A percentile compares a stretch with the other conserved stretches of the same genome.
These are phyloP conservation scores for Conringia planisiliqua DNA, from an alignment of 345 rosid species.

Conservation along the genomic window DNA sequence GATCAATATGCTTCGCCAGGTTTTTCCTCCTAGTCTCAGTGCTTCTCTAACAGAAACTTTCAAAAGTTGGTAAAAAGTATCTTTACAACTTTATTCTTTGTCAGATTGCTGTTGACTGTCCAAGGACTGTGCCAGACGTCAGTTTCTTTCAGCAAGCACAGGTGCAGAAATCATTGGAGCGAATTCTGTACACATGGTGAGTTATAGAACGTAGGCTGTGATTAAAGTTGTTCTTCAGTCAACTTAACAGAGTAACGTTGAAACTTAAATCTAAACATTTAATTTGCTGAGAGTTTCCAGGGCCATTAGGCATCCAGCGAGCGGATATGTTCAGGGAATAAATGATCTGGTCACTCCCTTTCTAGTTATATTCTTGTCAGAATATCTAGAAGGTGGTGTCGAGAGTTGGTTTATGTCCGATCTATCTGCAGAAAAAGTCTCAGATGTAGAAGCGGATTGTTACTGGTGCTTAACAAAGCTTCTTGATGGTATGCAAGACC, in stretches of 20 bases:
- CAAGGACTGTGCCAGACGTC: constrained; percentile 96
- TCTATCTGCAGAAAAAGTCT: constrained; percentile 60
- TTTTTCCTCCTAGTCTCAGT: constrained; percentile 23
- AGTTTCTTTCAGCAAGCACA: constrained; percentile 87
- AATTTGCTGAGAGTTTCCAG: constrained; percentile 42
- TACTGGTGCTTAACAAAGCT: constrained; percentile 97
- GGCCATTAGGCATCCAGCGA: constrained; percentile 99
- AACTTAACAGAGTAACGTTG: neutral
- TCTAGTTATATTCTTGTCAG: constrained; percentile 89
- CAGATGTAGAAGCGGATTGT: constrained; percentile 89
- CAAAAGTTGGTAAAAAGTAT: neutral
- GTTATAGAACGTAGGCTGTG: constrained; percentile 23
- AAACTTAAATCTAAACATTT: neutral
- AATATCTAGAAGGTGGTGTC: constrained; percentile 75
- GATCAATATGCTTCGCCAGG: constrained; percentile 98
- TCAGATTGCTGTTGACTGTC: constrained; percentile 98
- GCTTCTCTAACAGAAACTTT: neutral
- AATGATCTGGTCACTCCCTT: constrained; percentile 98
- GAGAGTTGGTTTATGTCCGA: constrained; percentile 74
- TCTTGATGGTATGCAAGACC: constrained; percentile 99
- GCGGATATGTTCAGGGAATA: constrained; percentile 99
- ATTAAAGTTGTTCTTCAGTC: neutral
- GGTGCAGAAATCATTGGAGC: constrained; percentile 98
- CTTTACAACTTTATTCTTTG: constrained; percentile 11
- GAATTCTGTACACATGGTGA: constrained; percentile 95